A percentile compares a stretch with the other conserved stretches of the same genome.
Evolutionary conservation across 1,284 basidiomycete species (phyloP).

Genomic region (Abortiporus biennis): DNA sequence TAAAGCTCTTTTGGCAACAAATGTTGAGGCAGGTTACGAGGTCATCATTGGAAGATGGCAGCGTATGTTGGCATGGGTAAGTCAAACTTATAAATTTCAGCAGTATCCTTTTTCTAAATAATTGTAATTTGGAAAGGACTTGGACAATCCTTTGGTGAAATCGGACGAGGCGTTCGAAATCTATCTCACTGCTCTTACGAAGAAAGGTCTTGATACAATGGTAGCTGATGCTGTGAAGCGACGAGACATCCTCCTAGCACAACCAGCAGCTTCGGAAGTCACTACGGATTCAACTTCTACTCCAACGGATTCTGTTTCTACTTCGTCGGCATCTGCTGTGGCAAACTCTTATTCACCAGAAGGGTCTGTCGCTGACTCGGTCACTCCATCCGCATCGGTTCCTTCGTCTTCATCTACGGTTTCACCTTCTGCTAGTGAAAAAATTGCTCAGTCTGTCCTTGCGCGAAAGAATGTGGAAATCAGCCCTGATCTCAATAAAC

Average conservation of each 20-base stretch:
- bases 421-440: constrained; percentile 31
- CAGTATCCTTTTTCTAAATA: constrained; percentile 7
- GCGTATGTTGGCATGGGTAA: constrained; percentile 71
- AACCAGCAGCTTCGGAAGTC: constrained; percentile 15
- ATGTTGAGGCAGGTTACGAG: constrained; percentile 62
- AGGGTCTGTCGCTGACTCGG: constrained; percentile 7
- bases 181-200: constrained; percentile 64
- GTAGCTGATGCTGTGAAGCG: constrained; percentile 59
- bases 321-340: constrained; percentile 8
- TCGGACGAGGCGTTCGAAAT: constrained; percentile 67
- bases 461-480: constrained; percentile 26
- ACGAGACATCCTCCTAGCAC: constrained; percentile 56
- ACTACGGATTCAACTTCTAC: constrained; percentile 13
- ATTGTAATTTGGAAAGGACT: constrained; percentile 38
- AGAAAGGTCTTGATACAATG: constrained; percentile 49
- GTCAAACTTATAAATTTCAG: constrained; percentile 23
- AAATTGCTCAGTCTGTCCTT: constrained; percentile 55
- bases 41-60: constrained; percentile 75
- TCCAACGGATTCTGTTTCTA: constrained; percentile 12
- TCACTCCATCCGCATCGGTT: constrained; percentile 11
- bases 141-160: constrained; percentile 56
- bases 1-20: constrained; percentile 56
- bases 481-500: constrained; percentile 31
- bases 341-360: constrained; percentile 7
- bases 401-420: constrained; percentile 7